phyloP scores from a whole-genome alignment of 2,329 filamentous ascomycete genomes.

The Chaetomium strumarium region DNA sequence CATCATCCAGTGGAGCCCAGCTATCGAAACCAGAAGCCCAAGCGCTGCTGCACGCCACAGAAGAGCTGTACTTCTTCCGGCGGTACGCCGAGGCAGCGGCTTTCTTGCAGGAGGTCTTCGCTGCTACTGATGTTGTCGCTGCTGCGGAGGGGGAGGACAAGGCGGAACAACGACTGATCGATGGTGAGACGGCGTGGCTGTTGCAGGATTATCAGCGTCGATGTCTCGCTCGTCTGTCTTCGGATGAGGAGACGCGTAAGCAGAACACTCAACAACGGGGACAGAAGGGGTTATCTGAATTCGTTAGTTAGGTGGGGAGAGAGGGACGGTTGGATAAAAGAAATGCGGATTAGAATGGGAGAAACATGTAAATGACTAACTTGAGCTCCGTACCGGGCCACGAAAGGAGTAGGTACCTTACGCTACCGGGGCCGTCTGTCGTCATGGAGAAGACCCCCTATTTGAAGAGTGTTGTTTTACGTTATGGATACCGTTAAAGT shows the following conservation, averaged over 20 bases:
- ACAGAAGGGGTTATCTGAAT: not conserved
- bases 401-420: no score
- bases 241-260: not conserved
- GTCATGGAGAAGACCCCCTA: no score
- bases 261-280: not conserved
- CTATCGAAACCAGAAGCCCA: conserved; percentile 42
- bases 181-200: conserved; percentile 38
- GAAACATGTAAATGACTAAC: no score
- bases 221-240: conserved; percentile 32
- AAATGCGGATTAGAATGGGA: no score
- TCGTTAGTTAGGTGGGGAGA: not conserved
- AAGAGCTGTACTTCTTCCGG: conserved; percentile 52
- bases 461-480: no score
- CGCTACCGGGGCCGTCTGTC: no score
- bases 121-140: not conserved
- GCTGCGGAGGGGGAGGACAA: not conserved
- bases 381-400: no score
- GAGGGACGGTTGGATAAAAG: no score
- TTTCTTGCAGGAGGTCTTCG: conserved; percentile 36
- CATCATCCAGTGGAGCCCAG: not conserved
- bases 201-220: conserved; percentile 39
- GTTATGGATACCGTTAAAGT: no score
- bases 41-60: conserved; percentile 48
- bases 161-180: conserved; percentile 27
- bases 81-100: conserved; percentile 41